Evolutionary conservation across 2,329 filamentous ascomycete genomes (phyloP).

Genomic region (Xylaria sp.): DNA sequence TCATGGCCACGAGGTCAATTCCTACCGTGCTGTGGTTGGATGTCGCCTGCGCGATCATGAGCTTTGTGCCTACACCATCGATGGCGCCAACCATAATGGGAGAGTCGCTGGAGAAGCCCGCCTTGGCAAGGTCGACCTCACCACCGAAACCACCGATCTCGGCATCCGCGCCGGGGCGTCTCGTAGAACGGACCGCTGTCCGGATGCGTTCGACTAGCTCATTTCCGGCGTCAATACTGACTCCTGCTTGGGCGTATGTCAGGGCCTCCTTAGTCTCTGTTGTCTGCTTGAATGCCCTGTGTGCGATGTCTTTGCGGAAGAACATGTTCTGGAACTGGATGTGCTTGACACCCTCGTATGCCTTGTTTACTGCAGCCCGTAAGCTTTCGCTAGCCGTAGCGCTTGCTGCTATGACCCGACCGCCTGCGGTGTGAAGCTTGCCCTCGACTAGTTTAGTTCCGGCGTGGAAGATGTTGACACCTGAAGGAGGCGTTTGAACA

Average conservation of each 20-base stretch:
- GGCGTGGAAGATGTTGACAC: conserved; percentile 82
- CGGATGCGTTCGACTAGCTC: conserved; percentile 90
- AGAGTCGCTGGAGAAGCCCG: conserved; percentile 61
- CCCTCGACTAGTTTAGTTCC: conserved; percentile 65
- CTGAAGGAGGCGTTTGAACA: conserved; percentile 41
- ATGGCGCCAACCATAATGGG: conserved; percentile 90
- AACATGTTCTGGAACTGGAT: conserved; percentile 88
- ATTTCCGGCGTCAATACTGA: conserved; percentile 92
- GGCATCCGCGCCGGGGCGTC: conserved; percentile 80
- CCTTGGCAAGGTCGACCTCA: conserved; percentile 69
- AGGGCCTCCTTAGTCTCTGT: conserved; percentile 48
- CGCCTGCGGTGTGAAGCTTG: conserved; percentile 71
- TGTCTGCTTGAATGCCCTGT: conserved; percentile 58
- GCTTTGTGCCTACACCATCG: conserved; percentile 93
- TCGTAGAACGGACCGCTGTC: conserved; percentile 77
- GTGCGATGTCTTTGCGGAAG: conserved; percentile 87
- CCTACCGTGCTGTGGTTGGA: conserved; percentile 90
- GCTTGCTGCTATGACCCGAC: conserved; percentile 89
- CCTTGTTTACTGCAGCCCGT: conserved; percentile 75
- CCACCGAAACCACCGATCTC: conserved; percentile 95
- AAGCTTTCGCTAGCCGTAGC: conserved; percentile 67
- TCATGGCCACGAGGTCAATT: conserved; percentile 97
- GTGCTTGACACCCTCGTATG: conserved; percentile 75
- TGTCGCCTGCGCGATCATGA: conserved; percentile 89
- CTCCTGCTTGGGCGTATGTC: conserved; percentile 89